Conservation (phyloP, 441 rosid genomes). For the Metrosideros polymorpha region DNA sequence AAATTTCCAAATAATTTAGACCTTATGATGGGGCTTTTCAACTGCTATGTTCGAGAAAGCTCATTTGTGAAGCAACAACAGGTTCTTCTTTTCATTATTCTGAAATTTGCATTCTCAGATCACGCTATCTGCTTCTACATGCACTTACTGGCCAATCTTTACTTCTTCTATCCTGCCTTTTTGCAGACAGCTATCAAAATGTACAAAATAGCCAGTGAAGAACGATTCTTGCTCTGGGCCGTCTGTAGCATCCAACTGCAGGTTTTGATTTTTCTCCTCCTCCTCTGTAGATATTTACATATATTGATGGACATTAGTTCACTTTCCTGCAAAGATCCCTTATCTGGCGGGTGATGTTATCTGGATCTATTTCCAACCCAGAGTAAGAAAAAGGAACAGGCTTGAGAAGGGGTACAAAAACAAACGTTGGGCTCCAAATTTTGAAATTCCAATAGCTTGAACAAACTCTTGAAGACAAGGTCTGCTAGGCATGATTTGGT, state of each 20-base stretch:
- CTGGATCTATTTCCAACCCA: background rate
- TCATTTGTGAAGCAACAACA: slow-evolving; percentile 97
- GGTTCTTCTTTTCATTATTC: slow-evolving; percentile 28
- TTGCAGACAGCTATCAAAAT: slow-evolving; percentile 94
- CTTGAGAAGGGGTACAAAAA: background rate
- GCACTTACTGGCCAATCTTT: background rate
- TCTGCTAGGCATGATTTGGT: background rate
- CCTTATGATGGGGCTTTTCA: slow-evolving; percentile 95
- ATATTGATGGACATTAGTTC: background rate
- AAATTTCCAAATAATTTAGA: slow-evolving; percentile 80
- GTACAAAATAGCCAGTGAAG: slow-evolving; percentile 95
- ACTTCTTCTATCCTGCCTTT: slow-evolving; percentile 5
- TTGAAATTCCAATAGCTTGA: background rate
- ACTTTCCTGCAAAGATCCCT: background rate
- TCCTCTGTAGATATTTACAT: background rate
- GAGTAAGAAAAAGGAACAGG: background rate
- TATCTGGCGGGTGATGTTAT: background rate
- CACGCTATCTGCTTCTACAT: background rate
- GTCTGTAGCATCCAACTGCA: slow-evolving; percentile 99
- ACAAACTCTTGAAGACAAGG: background rate
- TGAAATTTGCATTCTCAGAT: background rate
- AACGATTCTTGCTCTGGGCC: slow-evolving; percentile 96
- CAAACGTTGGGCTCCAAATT: background rate
- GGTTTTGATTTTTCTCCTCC: slow-evolving; percentile 28
- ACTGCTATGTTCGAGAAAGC: slow-evolving; percentile 93